These are phyloP conservation scores for Tolypocladium pustulatum DNA, from an alignment of 2,329 filamentous ascomycete species.

Conservation along the genomic window DNA sequence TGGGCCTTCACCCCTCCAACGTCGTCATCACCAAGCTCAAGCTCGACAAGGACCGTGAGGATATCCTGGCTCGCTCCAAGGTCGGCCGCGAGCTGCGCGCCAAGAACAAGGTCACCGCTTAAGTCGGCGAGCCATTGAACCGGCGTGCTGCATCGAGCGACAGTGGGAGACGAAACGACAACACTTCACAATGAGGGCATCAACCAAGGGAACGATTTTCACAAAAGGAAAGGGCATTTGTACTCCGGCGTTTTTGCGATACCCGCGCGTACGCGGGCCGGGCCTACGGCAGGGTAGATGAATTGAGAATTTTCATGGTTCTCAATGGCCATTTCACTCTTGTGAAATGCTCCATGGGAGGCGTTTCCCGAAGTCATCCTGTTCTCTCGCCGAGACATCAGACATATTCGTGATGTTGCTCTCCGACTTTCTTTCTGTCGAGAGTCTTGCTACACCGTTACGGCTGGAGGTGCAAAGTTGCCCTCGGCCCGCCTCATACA, in stretches of 20 bases:
- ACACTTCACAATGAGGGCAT: conserved; percentile 9
- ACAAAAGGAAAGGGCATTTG: conserved; percentile 22
- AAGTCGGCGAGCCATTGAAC: conserved; percentile 16
- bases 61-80: conserved; percentile 78
- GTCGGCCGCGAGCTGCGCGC: conserved; percentile 64
- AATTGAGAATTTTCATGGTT: conserved; percentile 34
- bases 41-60: conserved; percentile 91
- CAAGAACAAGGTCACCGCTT: conserved; percentile 59
- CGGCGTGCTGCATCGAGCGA: conserved; percentile 4
- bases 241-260: conserved; percentile 27
- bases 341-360: conserved; percentile 70
- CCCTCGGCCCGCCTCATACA: neutral
- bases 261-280: conserved; percentile 18
- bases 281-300: conserved; percentile 28
- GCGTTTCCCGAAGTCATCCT: conserved; percentile 55
- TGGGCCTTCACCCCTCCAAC: conserved; percentile 93
- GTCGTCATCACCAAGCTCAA: conserved; percentile 98
- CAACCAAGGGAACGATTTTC: conserved; percentile 10
- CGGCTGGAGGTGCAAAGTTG: neutral
- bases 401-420: conserved; percentile 5
- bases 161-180: conserved; percentile 7
- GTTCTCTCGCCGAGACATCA: neutral
- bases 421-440: neutral
- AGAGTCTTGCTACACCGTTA: neutral
- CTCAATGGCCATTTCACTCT: conserved; percentile 66